Evolutionary conservation across 2,329 filamentous ascomycete species (phyloP).

Genomic region (Massarina eburnea): DNA sequence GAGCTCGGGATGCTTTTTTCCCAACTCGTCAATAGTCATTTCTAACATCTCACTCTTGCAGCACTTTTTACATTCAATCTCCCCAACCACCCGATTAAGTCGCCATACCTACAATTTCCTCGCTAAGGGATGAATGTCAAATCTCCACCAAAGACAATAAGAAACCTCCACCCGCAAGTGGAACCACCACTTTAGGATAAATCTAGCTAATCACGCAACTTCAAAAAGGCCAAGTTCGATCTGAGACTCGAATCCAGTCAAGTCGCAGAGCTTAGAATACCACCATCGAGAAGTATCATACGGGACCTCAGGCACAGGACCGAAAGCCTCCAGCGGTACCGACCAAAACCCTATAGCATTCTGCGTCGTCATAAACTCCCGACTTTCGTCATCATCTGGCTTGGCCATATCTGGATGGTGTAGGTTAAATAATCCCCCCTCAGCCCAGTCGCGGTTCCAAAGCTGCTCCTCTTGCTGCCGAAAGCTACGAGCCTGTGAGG

Average conservation of each 20-base stretch:
- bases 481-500: slow-evolving; percentile 5
- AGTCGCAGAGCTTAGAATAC: slow-evolving; percentile 2
- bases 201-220: background rate
- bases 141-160: no score
- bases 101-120: no score
- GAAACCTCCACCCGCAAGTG: no score
- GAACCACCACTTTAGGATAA: no score
- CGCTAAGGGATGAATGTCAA: no score
- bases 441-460: background rate
- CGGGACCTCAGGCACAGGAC: slow-evolving; percentile 4
- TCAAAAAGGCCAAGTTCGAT: slow-evolving; percentile 10
- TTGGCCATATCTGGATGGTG: background rate
- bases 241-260: slow-evolving; percentile 4
- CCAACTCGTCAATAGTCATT: no score
- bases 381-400: slow-evolving; percentile 4
- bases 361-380: slow-evolving; percentile 6
- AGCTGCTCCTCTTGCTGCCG: slow-evolving; percentile 6
- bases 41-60: no score
- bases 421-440: background rate
- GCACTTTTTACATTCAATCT: no score
- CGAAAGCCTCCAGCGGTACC: slow-evolving; percentile 8
- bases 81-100: no score
- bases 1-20: no score
- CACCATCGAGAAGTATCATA: slow-evolving; percentile 2
- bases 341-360: slow-evolving; percentile 11